Percentiles rank a stretch among this genome's conserved stretches.
phyloP scores from a whole-genome alignment of 306 rosid genomes.

The Elaeagnus macrophylla region DNA sequence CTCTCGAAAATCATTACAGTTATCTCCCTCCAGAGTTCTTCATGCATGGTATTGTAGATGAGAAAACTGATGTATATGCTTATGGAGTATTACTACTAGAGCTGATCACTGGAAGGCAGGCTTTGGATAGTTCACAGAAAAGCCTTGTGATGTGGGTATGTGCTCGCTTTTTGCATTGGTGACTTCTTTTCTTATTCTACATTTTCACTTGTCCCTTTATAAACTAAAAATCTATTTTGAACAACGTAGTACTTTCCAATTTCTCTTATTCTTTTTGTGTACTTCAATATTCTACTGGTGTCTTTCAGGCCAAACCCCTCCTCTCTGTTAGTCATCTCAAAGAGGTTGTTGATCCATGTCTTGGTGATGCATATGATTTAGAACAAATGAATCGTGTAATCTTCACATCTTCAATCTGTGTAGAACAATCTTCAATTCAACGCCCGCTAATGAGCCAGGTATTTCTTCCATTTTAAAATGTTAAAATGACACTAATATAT shows the following conservation, averaged over 20 bases:
- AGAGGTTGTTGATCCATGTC: conserved; percentile 63
- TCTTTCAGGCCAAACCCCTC: conserved; percentile 78
- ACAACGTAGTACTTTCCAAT: not conserved
- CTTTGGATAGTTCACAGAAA: conserved; percentile 79
- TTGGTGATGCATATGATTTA: conserved; percentile 37
- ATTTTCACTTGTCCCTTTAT: not conserved
- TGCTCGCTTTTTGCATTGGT: conserved; percentile 2
- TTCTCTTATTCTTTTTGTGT: too few species aligned
- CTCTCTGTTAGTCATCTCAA: conserved; percentile 32
- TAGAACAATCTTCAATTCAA: conserved; percentile 57
- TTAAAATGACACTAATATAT: too few species aligned
- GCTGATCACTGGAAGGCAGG: conserved; percentile 80
- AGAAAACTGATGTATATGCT: conserved; percentile 91
- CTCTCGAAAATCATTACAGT: conserved; percentile 32
- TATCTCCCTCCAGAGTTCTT: conserved; percentile 99
- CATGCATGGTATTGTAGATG: conserved; percentile 98
- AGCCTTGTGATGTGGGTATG: conserved; percentile 99
- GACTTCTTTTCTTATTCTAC: not conserved
- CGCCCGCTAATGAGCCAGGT: conserved; percentile 84
- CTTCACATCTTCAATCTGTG: conserved; percentile 56
- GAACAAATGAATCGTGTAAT: conserved; percentile 52
- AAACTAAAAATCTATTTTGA: not conserved
- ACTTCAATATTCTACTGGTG: too few species aligned
- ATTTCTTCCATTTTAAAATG: conserved; percentile 18
- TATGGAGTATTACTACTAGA: conserved; percentile 85